These are phyloP conservation scores for Dendrobium chrysotoxum DNA, from an alignment of 106 monocot genomes.

Conservation along the genomic window DNA sequence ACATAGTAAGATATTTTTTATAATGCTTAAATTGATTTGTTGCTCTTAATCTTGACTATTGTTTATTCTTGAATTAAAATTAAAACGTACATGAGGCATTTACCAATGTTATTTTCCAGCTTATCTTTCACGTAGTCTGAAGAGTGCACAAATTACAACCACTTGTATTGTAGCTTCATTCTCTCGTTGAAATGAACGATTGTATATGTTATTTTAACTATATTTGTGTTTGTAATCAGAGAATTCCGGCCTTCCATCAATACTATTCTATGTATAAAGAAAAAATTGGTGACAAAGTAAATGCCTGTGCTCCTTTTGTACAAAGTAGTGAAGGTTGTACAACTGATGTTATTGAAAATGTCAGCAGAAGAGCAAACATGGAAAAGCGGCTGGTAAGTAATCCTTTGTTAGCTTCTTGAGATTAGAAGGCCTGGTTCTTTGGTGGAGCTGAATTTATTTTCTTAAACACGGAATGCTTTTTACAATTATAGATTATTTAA, in stretches of 20 bases:
- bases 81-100: neutral
- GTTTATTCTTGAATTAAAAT: neutral
- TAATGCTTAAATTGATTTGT: neutral
- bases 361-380: conserved; percentile 74
- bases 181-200: neutral
- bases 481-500: neutral
- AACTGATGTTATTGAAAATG: conserved; percentile 30
- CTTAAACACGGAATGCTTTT: neutral
- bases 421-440: neutral
- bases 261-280: conserved; percentile 71
- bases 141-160: neutral
- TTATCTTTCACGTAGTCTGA: neutral
- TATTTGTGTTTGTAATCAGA: conserved; percentile 26
- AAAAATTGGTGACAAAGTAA: conserved; percentile 46
- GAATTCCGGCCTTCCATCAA: conserved; percentile 39
- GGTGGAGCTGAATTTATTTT: neutral
- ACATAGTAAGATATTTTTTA: neutral
- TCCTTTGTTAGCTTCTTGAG: conserved; percentile 3
- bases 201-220: neutral
- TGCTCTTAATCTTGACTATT: neutral
- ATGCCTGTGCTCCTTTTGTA: conserved; percentile 47
- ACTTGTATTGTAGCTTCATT: neutral
- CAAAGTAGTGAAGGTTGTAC: conserved; percentile 7
- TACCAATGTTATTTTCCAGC: neutral
- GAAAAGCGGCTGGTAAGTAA: conserved; percentile 69